Conservation (phyloP, 345 rosid genomes). For the Rhodomyrtus tomentosa region DNA sequence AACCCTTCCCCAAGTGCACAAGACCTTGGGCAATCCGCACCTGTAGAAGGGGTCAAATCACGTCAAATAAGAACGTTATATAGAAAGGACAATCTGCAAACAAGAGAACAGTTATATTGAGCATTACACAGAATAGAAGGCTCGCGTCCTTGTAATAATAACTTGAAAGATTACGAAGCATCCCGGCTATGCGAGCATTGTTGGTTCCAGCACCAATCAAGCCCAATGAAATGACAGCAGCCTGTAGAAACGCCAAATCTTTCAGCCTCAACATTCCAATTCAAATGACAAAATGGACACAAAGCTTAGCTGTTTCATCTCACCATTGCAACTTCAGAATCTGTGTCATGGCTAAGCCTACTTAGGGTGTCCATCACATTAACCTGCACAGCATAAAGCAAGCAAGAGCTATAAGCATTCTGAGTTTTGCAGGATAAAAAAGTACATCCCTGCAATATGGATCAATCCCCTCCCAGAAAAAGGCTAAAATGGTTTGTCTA, state of each 20-base stretch:
- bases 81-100: not conserved
- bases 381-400: slow-evolving; percentile 35
- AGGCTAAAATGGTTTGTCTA: not conserved
- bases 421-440: not conserved
- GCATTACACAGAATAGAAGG: slow-evolving; percentile 83
- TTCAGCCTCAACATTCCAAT: not conserved
- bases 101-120: not conserved
- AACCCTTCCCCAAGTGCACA: slow-evolving; percentile 92
- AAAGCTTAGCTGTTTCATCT: slow-evolving; percentile 7
- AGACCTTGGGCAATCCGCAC: slow-evolving; percentile 95
- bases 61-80: not conserved
- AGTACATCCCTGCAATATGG: not conserved
- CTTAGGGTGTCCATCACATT: slow-evolving; percentile 95
- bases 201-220: slow-evolving; percentile 97
- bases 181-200: slow-evolving; percentile 90
- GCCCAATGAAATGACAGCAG: slow-evolving; percentile 84
- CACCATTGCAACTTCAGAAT: slow-evolving; percentile 97
- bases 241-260: slow-evolving; percentile 29
- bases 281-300: not conserved
- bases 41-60: slow-evolving; percentile 21
- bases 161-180: slow-evolving; percentile 95
- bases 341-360: slow-evolving; percentile 94
- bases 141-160: slow-evolving; percentile 88
- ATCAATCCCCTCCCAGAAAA: not conserved
- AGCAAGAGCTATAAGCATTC: not conserved